Conservation (phyloP, 1,139 yeast genomes). For the Taphrina communis region DNA sequence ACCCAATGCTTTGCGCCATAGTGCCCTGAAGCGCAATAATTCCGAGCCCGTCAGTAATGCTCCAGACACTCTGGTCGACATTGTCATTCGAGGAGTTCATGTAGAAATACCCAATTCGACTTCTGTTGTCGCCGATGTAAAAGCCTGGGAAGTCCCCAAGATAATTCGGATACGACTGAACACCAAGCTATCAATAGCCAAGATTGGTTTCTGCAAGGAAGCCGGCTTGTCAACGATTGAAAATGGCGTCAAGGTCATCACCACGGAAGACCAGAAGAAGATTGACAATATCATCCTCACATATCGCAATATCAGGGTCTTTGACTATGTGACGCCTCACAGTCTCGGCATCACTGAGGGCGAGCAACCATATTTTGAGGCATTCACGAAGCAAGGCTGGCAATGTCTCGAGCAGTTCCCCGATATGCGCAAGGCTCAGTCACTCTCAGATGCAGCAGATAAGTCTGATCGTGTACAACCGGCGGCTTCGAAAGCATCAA, state of each 20-base stretch:
- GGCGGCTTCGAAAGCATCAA: not conserved
- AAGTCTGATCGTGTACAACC: not conserved
- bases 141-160: constrained; percentile 19
- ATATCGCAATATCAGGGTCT: constrained; percentile 27
- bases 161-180: constrained; percentile 9
- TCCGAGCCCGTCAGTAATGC: not conserved
- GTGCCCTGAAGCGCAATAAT: constrained; percentile 62
- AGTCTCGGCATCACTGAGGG: constrained; percentile 17
- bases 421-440: constrained; percentile 14
- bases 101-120: constrained; percentile 17
- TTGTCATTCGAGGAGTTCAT: constrained; percentile 29
- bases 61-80: constrained; percentile 16
- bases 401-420: constrained; percentile 19
- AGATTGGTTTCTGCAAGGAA: constrained; percentile 30
- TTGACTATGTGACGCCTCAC: constrained; percentile 22
- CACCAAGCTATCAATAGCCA: constrained; percentile 28
- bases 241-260: constrained; percentile 10
- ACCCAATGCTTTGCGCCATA: constrained; percentile 51
- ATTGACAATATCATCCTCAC: constrained; percentile 10
- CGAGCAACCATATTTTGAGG: constrained; percentile 28
- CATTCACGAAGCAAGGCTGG: constrained; percentile 34
- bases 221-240: constrained; percentile 12
- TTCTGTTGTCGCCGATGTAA: constrained; percentile 1
- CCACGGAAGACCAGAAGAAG: not conserved
- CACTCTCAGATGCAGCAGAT: not conserved